These are phyloP conservation scores for Populus davidiana DNA, from an alignment of 345 rosid genomes.

Conservation along the genomic window DNA sequence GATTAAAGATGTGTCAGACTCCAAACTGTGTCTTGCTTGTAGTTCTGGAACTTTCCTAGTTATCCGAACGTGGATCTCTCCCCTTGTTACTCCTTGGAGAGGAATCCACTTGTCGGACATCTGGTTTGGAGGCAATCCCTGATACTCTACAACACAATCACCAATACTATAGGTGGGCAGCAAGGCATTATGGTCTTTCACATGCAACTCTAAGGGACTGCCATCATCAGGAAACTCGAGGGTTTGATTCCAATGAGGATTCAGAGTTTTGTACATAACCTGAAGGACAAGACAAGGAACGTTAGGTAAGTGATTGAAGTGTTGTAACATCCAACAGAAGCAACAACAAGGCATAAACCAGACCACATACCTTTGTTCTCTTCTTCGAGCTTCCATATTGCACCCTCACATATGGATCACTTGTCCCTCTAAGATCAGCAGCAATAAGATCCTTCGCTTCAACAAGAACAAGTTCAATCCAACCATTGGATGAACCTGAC, in stretches of 20 bases:
- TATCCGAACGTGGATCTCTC: slow-evolving; percentile 75
- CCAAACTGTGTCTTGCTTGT: slow-evolving; percentile 45
- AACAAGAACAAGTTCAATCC: slow-evolving; percentile 79
- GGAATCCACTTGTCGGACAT: slow-evolving; percentile 94
- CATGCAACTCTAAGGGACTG: slow-evolving; percentile 67
- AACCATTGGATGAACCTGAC: slow-evolving; percentile 55
- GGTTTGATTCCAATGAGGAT: slow-evolving; percentile 88
- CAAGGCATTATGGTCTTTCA: slow-evolving; percentile 84
- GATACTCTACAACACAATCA: slow-evolving; percentile 80
- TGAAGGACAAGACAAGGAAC: slow-evolving; percentile 24
- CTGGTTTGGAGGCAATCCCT: slow-evolving; percentile 71
- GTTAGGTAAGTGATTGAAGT: not conserved
- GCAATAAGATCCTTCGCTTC: slow-evolving; percentile 89
- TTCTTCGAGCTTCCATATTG: slow-evolving; percentile 78
- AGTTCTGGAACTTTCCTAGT: slow-evolving; percentile 69
- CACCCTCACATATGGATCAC: slow-evolving; percentile 95
- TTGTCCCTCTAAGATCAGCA: slow-evolving; percentile 95
- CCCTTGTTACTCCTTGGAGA: slow-evolving; percentile 85
- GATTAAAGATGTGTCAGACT: slow-evolving; percentile 51
- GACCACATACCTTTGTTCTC: slow-evolving; percentile 66
- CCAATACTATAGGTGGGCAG: slow-evolving; percentile 87
- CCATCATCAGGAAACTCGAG: slow-evolving; percentile 86
- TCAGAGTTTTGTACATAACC: slow-evolving; percentile 73
- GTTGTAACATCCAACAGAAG: not conserved
- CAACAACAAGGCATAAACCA: not conserved